Base-by-base conservation (phyloP, 2,329 filamentous ascomycete genomes). In the Ceratocystis variospora region DNA sequence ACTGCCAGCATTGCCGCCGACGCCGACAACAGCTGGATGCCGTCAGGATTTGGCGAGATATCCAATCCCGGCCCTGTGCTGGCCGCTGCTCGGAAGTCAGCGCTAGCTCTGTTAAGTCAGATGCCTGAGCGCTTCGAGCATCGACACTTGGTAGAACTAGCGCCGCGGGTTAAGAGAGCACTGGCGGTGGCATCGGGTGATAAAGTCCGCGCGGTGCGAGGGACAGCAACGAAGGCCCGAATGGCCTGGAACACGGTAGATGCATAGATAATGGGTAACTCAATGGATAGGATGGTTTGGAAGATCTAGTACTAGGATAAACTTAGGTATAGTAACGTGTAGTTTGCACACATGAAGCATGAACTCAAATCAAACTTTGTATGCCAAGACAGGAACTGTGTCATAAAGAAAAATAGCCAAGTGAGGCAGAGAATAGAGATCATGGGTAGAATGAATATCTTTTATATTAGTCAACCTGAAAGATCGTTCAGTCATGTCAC, bases 121-220 rank as follows among this genome's bases (percentile, higher is more conserved):
- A 72, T 85, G 59, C 80, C 82, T 2, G 71, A 70, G 19, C 75
- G 76, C 69, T 81, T 79, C 69, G 81, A 83, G 67, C 74, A 78
- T 10, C 73, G 77, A 5, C 72, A 79, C 61, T 71, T 83, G 22
- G 69, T 81, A 62, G 74, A 78, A 0, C 76, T 78, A 69, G 76
- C 76, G 55, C 75, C 76, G 33, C 74, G 73, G 64, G 76, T 83
- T 55, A 75, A 78, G 68, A 75, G 79, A 3, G 76, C 81, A 63
- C 70, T 85, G 68, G 77, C 78, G 1, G 70, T 75, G 7, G 81
- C 81, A 0, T 82, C 81, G 62, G 82, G 82, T 1, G 81, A 84
- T 69, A 72, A 74, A 5, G 79, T 82, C 7, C 75, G 83, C 57
- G 80, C 81, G 68, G 76, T 84, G 57, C 76, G 83, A 61, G 78